phyloP scores from a whole-genome alignment of 2,329 filamentous ascomycete genomes.

The Tolypocladium inflatum region DNA sequence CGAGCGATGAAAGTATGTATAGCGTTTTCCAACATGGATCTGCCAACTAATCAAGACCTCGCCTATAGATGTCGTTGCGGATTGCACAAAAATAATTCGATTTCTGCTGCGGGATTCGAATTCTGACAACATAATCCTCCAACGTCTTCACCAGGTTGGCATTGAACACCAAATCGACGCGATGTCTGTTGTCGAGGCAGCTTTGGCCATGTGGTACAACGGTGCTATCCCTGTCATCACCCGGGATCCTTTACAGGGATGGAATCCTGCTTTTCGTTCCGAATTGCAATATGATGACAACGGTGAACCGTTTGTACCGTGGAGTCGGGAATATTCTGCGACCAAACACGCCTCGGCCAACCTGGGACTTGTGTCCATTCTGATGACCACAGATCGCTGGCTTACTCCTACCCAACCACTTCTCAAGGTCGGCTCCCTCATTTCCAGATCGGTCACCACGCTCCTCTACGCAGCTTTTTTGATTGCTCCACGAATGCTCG shows the following conservation, averaged over 20 bases:
- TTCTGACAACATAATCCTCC: constrained; percentile 7
- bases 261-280: not conserved
- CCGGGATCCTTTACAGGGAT: constrained; percentile 8
- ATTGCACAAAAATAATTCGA: constrained; percentile 4
- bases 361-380: constrained; percentile 15
- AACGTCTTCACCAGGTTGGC: constrained; percentile 1
- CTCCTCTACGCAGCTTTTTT: constrained; percentile 12
- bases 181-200: constrained; percentile 4
- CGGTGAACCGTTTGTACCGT: not conserved
- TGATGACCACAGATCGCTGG: constrained; percentile 10
- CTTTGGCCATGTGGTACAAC: constrained; percentile 11
- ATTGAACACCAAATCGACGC: constrained; percentile 1
- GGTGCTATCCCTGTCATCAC: constrained; percentile 6
- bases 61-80: constrained; percentile 5
- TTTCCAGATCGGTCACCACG: constrained; percentile 9
- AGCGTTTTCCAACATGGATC: not conserved
- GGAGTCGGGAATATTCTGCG: constrained; percentile 4
- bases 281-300: not conserved
- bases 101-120: constrained; percentile 1
- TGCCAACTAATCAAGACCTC: not conserved
- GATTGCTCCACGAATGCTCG: constrained; percentile 7
- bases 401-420: constrained; percentile 7
- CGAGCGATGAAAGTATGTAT: not conserved
- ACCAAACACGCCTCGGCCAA: constrained; percentile 9
- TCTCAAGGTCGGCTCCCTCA: constrained; percentile 6